These are phyloP conservation scores for Hypoxylon fragiforme DNA, from an alignment of 495 filamentous ascomycete genomes.

Conservation along the genomic window DNA sequence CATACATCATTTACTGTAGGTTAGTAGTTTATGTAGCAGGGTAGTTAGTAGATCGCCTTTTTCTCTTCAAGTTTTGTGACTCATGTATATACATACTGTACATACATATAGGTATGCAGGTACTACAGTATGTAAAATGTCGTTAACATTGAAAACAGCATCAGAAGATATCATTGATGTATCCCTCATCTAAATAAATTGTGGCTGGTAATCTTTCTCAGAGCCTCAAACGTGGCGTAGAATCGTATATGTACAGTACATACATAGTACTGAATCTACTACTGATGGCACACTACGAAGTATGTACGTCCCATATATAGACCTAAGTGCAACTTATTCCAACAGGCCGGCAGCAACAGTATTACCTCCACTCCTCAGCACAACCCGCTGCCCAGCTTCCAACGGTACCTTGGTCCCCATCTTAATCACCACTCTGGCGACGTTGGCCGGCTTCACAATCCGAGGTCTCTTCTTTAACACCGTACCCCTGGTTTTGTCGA, in stretches of 20 bases:
- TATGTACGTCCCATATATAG: neutral
- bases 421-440: slow-evolving; percentile 67
- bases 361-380: slow-evolving; percentile 76
- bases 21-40: no score
- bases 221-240: slow-evolving; percentile 15
- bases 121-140: no score
- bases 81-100: neutral
- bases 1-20: no score
- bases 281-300: no score
- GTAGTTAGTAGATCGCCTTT: no score
- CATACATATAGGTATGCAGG: neutral
- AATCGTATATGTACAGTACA: neutral
- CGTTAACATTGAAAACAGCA: no score
- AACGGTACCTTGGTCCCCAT: slow-evolving; percentile 76
- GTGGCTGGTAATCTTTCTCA: slow-evolving; percentile 1
- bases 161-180: no score
- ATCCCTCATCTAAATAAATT: slow-evolving; percentile 20
- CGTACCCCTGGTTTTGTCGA: slow-evolving; percentile 74
- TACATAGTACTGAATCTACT: neutral
- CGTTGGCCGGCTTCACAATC: slow-evolving; percentile 74
- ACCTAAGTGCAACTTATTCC: slow-evolving; percentile 52
- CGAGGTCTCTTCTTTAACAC: slow-evolving; percentile 81
- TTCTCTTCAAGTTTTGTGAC: no score
- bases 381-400: slow-evolving; percentile 74
- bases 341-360: slow-evolving; percentile 87